These are phyloP conservation scores for Stephania japonica DNA, from an alignment of 164 flowering plant species.

Conservation along the genomic window DNA sequence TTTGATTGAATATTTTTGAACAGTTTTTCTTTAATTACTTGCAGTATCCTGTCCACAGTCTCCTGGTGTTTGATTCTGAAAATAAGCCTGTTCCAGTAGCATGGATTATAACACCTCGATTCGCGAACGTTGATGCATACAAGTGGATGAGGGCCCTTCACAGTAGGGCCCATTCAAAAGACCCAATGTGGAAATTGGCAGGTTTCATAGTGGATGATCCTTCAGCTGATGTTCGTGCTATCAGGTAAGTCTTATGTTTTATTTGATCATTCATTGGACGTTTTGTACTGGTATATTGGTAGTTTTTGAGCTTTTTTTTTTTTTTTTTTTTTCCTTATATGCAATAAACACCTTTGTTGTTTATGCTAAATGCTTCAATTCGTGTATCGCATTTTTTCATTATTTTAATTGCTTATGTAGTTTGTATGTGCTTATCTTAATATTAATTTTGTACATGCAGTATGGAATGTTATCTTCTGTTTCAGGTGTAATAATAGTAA, in stretches of 20 bases:
- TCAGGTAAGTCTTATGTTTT: conserved; percentile 41
- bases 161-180: conserved; percentile 72
- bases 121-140: conserved; percentile 44
- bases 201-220: conserved; percentile 92
- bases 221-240: conserved; percentile 46
- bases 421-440: not conserved
- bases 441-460: not conserved
- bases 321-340: not conserved
- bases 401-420: not conserved
- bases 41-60: conserved; percentile 79
- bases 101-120: conserved; percentile 77
- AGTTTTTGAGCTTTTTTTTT: no score
- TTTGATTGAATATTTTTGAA: not conserved
- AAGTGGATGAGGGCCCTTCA: conserved; percentile 93
- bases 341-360: not conserved
- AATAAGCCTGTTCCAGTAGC: conserved; percentile 95
- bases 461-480: not conserved
- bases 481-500: not conserved
- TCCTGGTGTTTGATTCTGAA: conserved; percentile 84
- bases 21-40: conserved; percentile 12
- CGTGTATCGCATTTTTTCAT: no score
- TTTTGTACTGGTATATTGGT: not conserved
- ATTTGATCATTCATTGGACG: not conserved
- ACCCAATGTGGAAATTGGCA: conserved; percentile 85
- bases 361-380: not conserved